Evolutionary conservation across 257 asterid species (phyloP).

Genomic region (Leonotis leonurus): DNA sequence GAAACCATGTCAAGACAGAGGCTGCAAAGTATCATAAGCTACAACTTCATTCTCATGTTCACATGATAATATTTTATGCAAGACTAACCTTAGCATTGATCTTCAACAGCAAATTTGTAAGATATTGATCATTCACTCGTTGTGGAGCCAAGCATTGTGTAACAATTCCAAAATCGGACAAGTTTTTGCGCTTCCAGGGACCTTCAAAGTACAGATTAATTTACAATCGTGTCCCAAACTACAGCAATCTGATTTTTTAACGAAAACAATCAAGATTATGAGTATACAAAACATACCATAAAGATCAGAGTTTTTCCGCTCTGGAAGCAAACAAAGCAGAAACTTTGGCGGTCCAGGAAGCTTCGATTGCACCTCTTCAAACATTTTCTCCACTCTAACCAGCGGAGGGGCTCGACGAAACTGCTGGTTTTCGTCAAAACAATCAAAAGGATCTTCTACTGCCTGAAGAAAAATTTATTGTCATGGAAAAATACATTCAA

Average conservation of each 20-base stretch:
- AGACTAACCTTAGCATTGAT: conserved; percentile 76
- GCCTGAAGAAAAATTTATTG: conserved; percentile 19
- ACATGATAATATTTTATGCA: not conserved
- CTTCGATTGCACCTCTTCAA: conserved; percentile 50
- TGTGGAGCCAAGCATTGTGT: conserved; percentile 81
- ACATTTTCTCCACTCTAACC: conserved; percentile 77
- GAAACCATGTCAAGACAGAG: not conserved
- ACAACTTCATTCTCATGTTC: not conserved
- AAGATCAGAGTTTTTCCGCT: conserved; percentile 67
- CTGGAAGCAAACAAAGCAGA: conserved; percentile 78
- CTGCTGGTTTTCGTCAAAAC: conserved; percentile 54
- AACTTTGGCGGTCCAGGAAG: conserved; percentile 73
- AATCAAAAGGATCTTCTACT: conserved; percentile 55
- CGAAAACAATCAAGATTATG: not conserved
- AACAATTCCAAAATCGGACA: conserved; percentile 77
- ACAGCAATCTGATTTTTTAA: not conserved
- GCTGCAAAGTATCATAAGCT: not conserved
- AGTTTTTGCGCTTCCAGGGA: conserved; percentile 85
- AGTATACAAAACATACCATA: conserved; percentile 46
- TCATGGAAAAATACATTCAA: not conserved
- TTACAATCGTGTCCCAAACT: not conserved
- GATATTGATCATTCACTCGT: conserved; percentile 71
- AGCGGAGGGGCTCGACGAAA: conserved; percentile 63
- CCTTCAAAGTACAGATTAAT: conserved; percentile 33
- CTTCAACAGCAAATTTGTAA: conserved; percentile 71